Conservation (phyloP, 2,329 filamentous ascomycete genomes). For the Ceratocystiopsis minuta region DNA sequence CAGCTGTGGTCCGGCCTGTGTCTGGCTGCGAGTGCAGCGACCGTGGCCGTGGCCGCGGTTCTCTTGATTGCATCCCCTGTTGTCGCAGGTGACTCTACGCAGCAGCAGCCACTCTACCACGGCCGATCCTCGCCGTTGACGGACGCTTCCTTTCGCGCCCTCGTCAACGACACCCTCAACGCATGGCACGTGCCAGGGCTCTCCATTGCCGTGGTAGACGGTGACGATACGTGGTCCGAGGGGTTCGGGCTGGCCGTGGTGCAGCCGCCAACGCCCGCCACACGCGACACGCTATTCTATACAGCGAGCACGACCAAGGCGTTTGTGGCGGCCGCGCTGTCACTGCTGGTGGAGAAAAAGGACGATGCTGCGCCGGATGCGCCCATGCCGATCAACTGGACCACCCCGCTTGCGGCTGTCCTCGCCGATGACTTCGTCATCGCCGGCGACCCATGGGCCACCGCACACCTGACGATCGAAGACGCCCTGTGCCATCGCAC, state of each 20-base stretch:
- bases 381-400: conserved; percentile 23
- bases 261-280: conserved; percentile 20
- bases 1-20: too few species aligned
- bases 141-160: conserved; percentile 1
- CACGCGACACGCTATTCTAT: conserved; percentile 31
- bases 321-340: conserved; percentile 30
- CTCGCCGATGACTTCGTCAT: conserved; percentile 24
- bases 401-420: conserved; percentile 25
- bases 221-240: conserved; percentile 21
- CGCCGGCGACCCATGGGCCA: conserved; percentile 22
- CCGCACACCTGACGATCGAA: conserved; percentile 30
- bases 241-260: conserved; percentile 24
- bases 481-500: conserved; percentile 34
- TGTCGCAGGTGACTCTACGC: not conserved
- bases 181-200: conserved; percentile 30
- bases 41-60: too few species aligned
- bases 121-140: too few species aligned
- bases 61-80: too few species aligned
- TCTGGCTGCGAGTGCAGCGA: too few species aligned
- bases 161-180: conserved; percentile 5
- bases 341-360: conserved; percentile 22
- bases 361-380: too few species aligned
- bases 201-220: conserved; percentile 28
- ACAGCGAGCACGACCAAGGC: conserved; percentile 35
- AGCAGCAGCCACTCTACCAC: too few species aligned